Evolutionary conservation across 768 basidiomycete genomes (phyloP).

Genomic region (Exidia glandulosa): DNA sequence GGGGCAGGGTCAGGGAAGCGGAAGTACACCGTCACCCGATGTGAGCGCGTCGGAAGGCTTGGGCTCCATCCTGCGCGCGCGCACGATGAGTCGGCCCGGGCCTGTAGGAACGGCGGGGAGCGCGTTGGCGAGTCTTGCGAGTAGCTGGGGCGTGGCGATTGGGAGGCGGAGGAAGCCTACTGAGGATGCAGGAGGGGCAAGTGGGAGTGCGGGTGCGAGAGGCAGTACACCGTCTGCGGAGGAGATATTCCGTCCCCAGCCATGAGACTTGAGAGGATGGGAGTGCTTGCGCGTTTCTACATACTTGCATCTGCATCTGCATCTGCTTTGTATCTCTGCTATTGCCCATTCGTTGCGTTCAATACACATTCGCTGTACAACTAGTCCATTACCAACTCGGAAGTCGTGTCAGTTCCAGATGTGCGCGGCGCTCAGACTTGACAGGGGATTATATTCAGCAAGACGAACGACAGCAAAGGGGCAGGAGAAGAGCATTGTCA

Average conservation of each 20-base stretch:
- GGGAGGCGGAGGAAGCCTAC: conserved; percentile 36
- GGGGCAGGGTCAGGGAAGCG: conserved; percentile 9
- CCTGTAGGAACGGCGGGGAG: conserved; percentile 26
- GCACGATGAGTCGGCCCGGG: conserved; percentile 9
- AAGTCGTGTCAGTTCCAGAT: too few species aligned
- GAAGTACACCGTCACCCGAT: conserved; percentile 40
- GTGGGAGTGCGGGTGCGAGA: not conserved
- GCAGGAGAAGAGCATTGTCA: too few species aligned
- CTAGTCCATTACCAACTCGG: too few species aligned
- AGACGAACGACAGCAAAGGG: too few species aligned
- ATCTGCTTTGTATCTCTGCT: not conserved
- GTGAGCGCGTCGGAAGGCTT: conserved; percentile 55
- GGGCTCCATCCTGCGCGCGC: conserved; percentile 27
- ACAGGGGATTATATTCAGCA: too few species aligned
- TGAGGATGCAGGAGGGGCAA: not conserved
- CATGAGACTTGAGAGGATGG: not conserved
- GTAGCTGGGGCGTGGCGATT: conserved; percentile 56
- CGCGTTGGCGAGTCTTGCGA: conserved; percentile 47
- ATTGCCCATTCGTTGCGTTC: not conserved
- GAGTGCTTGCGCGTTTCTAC: not conserved
- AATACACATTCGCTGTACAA: too few species aligned
- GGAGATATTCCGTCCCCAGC: not conserved
- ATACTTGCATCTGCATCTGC: not conserved
- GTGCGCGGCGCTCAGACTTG: too few species aligned
- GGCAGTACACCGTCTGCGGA: not conserved